phyloP scores from a whole-genome alignment of 176 grass and related monocot genomes.

The Raddia guianensis region DNA sequence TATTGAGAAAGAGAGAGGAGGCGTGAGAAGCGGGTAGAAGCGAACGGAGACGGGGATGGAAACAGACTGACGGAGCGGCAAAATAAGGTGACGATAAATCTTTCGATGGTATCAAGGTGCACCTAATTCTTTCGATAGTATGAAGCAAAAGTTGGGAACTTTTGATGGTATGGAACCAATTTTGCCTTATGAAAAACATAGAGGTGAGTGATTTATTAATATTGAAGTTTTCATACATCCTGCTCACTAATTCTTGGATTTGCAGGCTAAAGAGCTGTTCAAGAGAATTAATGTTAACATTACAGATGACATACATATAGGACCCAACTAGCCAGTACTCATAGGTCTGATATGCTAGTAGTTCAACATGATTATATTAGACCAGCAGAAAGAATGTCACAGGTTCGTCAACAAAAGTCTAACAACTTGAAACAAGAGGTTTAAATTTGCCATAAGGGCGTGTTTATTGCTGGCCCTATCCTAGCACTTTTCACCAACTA shows the following conservation, averaged over 20 bases:
- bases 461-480: too few relatives aligned
- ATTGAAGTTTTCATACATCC: conserved; percentile 17
- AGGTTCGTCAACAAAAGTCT: neutral
- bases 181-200: neutral
- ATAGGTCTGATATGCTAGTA: neutral
- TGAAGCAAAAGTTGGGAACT: too few relatives aligned
- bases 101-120: too few relatives aligned
- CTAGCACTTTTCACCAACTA: too few relatives aligned
- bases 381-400: neutral
- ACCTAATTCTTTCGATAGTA: too few relatives aligned
- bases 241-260: neutral
- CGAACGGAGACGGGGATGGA: too few relatives aligned
- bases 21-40: too few relatives aligned
- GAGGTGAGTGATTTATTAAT: neutral
- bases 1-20: too few relatives aligned
- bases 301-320: neutral
- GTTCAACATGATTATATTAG: conserved; percentile 19
- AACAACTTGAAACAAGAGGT: conserved; percentile 12
- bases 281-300: conserved; percentile 11
- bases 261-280: too few relatives aligned
- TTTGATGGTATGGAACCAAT: too few relatives aligned
- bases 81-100: too few relatives aligned
- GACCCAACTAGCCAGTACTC: neutral
- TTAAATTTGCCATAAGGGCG: neutral
- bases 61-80: too few relatives aligned